Percentiles rank a stretch among this genome's conserved stretches.
Conservation (phyloP, 306 rosid species). For the Rosa chinensis region DNA sequence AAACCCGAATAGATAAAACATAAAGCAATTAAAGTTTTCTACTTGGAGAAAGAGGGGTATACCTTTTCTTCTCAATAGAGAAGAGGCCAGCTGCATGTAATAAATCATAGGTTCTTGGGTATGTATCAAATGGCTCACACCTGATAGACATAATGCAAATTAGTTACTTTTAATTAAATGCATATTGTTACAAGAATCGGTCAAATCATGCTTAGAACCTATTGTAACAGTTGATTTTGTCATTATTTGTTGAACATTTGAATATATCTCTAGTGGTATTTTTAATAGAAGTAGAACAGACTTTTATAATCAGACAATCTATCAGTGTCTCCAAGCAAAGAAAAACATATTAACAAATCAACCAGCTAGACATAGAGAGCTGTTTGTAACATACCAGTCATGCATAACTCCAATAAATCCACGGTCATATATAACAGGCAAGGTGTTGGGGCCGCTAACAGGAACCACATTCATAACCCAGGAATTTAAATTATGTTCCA, state of each 20-base stretch:
- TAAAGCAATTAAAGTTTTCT: not conserved
- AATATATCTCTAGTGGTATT: not conserved
- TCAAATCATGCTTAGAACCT: not conserved
- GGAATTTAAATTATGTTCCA: conserved; percentile 50
- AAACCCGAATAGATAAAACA: not conserved
- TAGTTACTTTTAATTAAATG: not conserved
- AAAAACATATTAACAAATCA: not conserved
- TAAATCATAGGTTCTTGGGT: conserved; percentile 94
- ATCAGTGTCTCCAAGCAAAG: not conserved
- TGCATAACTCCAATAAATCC: conserved; percentile 94
- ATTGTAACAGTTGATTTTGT: not conserved
- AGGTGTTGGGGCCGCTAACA: conserved; percentile 87
- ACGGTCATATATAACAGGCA: conserved; percentile 90
- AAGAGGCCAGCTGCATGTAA: conserved; percentile 85
- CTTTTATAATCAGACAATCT: not conserved
- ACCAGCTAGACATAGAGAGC: not conserved
- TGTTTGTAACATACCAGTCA: conserved; percentile 68
- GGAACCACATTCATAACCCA: conserved; percentile 99
- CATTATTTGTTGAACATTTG: not conserved
- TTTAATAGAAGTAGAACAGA: not conserved
- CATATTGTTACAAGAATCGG: not conserved
- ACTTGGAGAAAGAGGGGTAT: conserved; percentile 11
- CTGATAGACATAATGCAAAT: conserved; percentile 38
- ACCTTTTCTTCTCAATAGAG: conserved; percentile 84
- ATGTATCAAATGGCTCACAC: conserved; percentile 97